Conservation (phyloP, 805 yeast genomes). For the Schwanniomyces sp. region DNA sequence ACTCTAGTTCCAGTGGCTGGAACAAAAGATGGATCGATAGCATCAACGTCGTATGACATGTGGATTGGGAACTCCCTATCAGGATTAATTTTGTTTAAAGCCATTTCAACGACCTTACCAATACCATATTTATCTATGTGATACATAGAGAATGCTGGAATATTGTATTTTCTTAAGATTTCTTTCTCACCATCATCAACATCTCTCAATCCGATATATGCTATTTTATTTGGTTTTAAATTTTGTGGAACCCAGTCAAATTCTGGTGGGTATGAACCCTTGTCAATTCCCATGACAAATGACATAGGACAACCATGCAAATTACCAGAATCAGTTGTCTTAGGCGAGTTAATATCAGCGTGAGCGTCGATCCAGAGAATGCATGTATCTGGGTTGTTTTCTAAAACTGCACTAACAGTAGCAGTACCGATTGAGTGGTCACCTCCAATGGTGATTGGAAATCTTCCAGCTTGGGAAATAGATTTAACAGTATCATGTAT, state of each 20-base stretch:
- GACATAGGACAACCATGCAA: slow-evolving; percentile 97
- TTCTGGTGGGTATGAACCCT: slow-evolving; percentile 65
- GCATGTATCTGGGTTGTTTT: slow-evolving; percentile 81
- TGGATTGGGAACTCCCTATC: slow-evolving; percentile 71
- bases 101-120: slow-evolving; percentile 88
- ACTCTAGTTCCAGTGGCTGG: slow-evolving; percentile 99
- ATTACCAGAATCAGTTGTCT: slow-evolving; percentile 82
- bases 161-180: slow-evolving; percentile 66
- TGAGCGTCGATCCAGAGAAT: slow-evolving; percentile 97
- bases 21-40: slow-evolving; percentile 89
- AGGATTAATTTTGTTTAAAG: slow-evolving; percentile 76
- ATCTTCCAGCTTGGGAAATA: slow-evolving; percentile 45
- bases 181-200: slow-evolving; percentile 84
- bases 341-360: slow-evolving; percentile 92
- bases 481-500: slow-evolving; percentile 61
- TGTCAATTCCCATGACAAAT: slow-evolving; percentile 80
- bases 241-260: slow-evolving; percentile 78
- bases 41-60: slow-evolving; percentile 93
- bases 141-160: slow-evolving; percentile 90
- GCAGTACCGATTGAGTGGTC: slow-evolving; percentile 97
- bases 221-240: slow-evolving; percentile 68
- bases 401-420: slow-evolving; percentile 81
- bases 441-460: slow-evolving; percentile 91
- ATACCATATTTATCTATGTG: slow-evolving; percentile 95
- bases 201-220: slow-evolving; percentile 93